Conservation (phyloP, 768 basidiomycete genomes). For the Hebeloma cylindrosporum region DNA sequence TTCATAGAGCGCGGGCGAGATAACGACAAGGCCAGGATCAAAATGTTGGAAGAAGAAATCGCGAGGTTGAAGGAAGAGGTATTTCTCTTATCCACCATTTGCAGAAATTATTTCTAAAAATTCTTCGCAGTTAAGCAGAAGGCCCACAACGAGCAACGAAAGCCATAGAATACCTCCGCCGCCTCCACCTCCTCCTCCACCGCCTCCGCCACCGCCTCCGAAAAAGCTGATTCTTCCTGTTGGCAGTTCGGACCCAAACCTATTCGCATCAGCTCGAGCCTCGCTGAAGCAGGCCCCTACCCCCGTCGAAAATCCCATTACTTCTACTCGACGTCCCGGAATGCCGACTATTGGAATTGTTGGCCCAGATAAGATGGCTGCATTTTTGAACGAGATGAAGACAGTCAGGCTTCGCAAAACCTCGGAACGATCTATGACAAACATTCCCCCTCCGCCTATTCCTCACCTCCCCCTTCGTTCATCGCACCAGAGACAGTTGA, state of each 20-base stretch:
- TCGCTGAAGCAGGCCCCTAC: constrained; percentile 55
- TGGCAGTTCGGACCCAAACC: constrained; percentile 28
- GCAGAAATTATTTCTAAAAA: background rate
- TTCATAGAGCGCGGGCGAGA: constrained; percentile 42
- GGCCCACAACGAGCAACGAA: constrained; percentile 23
- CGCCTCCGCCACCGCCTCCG: constrained; percentile 38
- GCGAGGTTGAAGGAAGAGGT: constrained; percentile 59
- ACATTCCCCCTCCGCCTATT: no score
- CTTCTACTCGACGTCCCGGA: constrained; percentile 45
- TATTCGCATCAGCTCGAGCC: constrained; percentile 65
- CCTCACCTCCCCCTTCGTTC: no score
- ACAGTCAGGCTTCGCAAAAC: constrained; percentile 61
- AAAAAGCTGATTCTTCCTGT: constrained; percentile 32
- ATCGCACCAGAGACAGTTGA: constrained; percentile 3
- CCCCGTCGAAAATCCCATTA: constrained; percentile 67
- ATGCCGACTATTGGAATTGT: constrained; percentile 73
- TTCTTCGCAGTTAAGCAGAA: constrained; percentile 44
- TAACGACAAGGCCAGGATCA: constrained; percentile 63
- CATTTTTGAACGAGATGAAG: constrained; percentile 80
- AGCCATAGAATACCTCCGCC: constrained; percentile 30
- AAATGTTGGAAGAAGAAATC: constrained; percentile 66
- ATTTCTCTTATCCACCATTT: constrained; percentile 7
- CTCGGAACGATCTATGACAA: constrained; percentile 6
- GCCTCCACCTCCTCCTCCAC: constrained; percentile 46
- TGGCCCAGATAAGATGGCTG: constrained; percentile 79